A percentile compares a stretch with the other conserved stretches of the same genome.
Conservation (phyloP, 169 alveolate genomes). For the Cryptosporidium bovis region DNA sequence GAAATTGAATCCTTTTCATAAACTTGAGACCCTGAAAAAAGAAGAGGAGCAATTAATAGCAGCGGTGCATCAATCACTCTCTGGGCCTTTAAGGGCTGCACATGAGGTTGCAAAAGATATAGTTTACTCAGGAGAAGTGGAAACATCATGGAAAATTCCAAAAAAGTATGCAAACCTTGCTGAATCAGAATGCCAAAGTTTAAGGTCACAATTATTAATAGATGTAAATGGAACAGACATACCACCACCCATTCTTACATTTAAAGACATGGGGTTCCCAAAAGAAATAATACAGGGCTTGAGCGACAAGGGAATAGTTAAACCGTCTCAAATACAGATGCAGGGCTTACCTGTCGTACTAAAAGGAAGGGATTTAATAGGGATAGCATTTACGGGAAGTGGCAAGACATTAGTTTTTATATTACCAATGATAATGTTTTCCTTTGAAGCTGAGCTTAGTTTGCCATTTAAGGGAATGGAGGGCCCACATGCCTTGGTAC, state of each 20-base stretch:
- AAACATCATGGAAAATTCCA: slow-evolving; percentile 81
- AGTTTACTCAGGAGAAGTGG: slow-evolving; percentile 72
- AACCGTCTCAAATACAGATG: slow-evolving; percentile 95
- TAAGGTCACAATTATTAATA: slow-evolving; percentile 82
- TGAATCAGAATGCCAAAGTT: slow-evolving; percentile 75
- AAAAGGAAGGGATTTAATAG: slow-evolving; percentile 91
- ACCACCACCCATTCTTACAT: slow-evolving; percentile 93
- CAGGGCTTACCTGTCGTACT: slow-evolving; percentile 90
- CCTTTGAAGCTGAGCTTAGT: slow-evolving; percentile 88
- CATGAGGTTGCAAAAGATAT: slow-evolving; percentile 82
- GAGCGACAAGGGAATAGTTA: slow-evolving; percentile 85
- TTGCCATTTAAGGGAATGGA: slow-evolving; percentile 83
- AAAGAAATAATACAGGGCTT: slow-evolving; percentile 84
- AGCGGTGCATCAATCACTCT: slow-evolving; percentile 44
- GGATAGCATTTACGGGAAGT: slow-evolving; percentile 93
- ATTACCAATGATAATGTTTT: slow-evolving; percentile 90
- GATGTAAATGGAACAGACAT: slow-evolving; percentile 89
- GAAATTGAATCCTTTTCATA: slow-evolving; percentile 25
- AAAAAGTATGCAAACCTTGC: slow-evolving; percentile 76
- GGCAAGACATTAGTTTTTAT: slow-evolving; percentile 93
- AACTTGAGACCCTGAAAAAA: slow-evolving; percentile 29
- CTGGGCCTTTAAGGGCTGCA: slow-evolving; percentile 77
- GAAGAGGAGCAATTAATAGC: slow-evolving; percentile 64
- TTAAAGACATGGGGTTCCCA: slow-evolving; percentile 92
- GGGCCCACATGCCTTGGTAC: slow-evolving; percentile 92